Evolutionary conservation across 352 stramenopile genomes (phyloP).

Genomic region (Phytophthora constricta): DNA sequence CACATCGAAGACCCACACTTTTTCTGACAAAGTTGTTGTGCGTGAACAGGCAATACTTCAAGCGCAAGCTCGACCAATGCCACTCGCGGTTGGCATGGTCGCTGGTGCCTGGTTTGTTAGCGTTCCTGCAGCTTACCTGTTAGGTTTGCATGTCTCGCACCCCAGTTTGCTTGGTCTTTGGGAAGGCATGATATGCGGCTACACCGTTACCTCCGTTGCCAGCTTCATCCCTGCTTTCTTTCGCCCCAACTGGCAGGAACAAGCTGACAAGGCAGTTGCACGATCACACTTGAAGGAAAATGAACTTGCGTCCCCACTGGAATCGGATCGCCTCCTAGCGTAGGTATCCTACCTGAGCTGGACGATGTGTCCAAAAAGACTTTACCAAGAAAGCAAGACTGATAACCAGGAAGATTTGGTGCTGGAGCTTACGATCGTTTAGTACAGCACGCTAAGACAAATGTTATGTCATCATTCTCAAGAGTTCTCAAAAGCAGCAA

Average conservation of each 20-base stretch:
- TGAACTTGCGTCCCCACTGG: conserved; percentile 22
- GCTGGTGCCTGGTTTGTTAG: conserved; percentile 76
- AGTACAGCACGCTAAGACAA: too few relatives aligned
- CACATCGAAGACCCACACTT: too few relatives aligned
- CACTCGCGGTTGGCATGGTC: conserved; percentile 61
- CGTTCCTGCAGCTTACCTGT: conserved; percentile 72
- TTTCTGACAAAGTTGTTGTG: not conserved
- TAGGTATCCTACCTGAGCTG: conserved; percentile 5
- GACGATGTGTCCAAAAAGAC: too few relatives aligned
- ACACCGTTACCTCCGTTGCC: conserved; percentile 70
- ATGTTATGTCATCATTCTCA: too few relatives aligned
- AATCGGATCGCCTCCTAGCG: conserved; percentile 36
- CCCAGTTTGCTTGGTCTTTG: conserved; percentile 74
- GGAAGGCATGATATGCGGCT: conserved; percentile 66
- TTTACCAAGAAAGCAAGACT: too few relatives aligned
- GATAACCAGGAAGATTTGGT: too few relatives aligned
- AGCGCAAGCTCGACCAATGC: conserved; percentile 61
- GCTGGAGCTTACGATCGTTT: too few relatives aligned
- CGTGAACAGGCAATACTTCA: conserved; percentile 62
- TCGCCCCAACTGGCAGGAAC: conserved; percentile 63
- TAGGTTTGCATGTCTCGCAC: conserved; percentile 45
- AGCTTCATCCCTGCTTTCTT: conserved; percentile 65
- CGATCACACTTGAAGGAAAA: conserved; percentile 50
- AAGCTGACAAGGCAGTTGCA: conserved; percentile 55
- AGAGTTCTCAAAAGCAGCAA: too few relatives aligned